Conservation (phyloP, 805 yeast genomes). For the Yamadazyma sp. region DNA sequence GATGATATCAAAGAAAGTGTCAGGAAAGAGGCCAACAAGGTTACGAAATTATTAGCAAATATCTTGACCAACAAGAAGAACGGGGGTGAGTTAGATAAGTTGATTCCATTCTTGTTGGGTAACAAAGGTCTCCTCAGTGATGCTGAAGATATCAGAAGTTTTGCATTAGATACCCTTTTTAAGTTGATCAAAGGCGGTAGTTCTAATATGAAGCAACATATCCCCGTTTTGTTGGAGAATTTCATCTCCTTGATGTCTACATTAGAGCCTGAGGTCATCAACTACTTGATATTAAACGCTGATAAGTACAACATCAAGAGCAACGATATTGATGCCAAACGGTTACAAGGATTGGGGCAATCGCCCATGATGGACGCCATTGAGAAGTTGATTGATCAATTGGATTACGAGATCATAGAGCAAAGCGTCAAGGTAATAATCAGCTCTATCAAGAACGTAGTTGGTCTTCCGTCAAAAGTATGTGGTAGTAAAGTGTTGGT, state of each 20-base stretch:
- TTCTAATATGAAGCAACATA: conserved; percentile 58
- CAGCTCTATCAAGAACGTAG: conserved; percentile 60
- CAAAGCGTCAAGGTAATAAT: conserved; percentile 51
- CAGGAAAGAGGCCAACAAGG: conserved; percentile 69
- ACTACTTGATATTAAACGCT: conserved; percentile 84
- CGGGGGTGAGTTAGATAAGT: conserved; percentile 47
- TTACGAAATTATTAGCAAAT: conserved; percentile 67
- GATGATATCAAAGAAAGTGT: conserved; percentile 96
- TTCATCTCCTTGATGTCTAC: conserved; percentile 75
- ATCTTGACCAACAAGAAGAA: conserved; percentile 46
- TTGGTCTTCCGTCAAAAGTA: conserved; percentile 90
- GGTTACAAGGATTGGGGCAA: conserved; percentile 68
- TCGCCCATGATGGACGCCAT: conserved; percentile 91
- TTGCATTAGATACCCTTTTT: conserved; percentile 73
- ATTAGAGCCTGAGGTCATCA: conserved; percentile 86
- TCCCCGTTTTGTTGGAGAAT: conserved; percentile 67
- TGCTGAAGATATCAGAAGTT: conserved; percentile 78
- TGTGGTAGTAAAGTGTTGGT: conserved; percentile 77
- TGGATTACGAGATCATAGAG: conserved; percentile 50
- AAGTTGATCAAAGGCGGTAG: conserved; percentile 69
- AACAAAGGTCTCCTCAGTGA: conserved; percentile 77
- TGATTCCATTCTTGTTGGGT: conserved; percentile 81
- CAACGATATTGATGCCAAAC: conserved; percentile 71
- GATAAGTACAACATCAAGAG: conserved; percentile 76
- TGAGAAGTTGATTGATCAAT: conserved; percentile 61